Evolutionary conservation across 2,329 filamentous ascomycete species (phyloP).

Genomic region (Monilinia fructicola): DNA sequence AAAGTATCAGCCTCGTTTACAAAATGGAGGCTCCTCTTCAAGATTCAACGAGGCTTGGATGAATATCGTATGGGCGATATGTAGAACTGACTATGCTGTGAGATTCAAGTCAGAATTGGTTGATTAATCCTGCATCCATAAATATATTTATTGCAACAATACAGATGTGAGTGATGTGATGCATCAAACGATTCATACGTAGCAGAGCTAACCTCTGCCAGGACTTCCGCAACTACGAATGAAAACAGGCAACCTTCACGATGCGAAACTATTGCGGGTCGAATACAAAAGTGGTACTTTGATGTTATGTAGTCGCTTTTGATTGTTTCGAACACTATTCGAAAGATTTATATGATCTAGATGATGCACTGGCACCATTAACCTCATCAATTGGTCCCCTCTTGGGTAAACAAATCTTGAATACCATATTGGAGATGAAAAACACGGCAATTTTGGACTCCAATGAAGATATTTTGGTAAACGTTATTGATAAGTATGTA

Average conservation of each 20-base stretch:
- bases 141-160: constrained; percentile 37
- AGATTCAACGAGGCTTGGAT: constrained; percentile 30
- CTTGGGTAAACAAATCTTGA: neutral
- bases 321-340: no score
- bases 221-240: constrained; percentile 15
- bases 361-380: neutral
- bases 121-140: constrained; percentile 37
- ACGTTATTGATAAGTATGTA: neutral
- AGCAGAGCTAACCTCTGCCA: neutral
- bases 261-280: neutral
- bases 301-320: neutral
- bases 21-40: constrained; percentile 14
- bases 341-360: neutral
- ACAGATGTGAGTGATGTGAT: constrained; percentile 30
- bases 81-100: constrained; percentile 36
- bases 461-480: neutral
- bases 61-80: constrained; percentile 38
- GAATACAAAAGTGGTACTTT: neutral
- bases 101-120: constrained; percentile 36
- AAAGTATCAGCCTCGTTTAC: constrained; percentile 36
- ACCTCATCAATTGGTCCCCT: neutral
- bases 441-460: neutral
- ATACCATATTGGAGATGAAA: neutral
- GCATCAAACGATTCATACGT: neutral
- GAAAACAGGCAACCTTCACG: constrained; percentile 9